Percentiles rank a stretch among this genome's conserved stretches.
These are phyloP conservation scores for Acanthamoeba quina DNA, from an alignment of 208 protist genomes.

Conservation along the genomic window DNA sequence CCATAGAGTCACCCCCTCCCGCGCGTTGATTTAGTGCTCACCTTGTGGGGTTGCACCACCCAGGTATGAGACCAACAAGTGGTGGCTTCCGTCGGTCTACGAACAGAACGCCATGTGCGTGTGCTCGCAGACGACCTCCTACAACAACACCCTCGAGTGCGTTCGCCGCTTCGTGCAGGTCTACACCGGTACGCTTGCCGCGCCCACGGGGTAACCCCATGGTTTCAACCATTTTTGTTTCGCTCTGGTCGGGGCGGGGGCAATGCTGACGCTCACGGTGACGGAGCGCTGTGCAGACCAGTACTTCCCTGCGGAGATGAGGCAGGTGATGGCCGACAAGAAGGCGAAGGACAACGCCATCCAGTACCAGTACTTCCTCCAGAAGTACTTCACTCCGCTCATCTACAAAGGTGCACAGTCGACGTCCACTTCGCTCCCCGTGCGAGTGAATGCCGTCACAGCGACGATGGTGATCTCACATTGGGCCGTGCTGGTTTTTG, in stretches of 20 bases:
- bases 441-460: not conserved
- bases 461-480: not conserved
- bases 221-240: no score
- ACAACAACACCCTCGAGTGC: constrained; percentile 1
- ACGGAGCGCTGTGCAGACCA: not conserved
- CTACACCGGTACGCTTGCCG: constrained; percentile 19
- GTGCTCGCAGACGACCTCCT: not conserved
- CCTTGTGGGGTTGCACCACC: not conserved
- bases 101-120: constrained; percentile 34
- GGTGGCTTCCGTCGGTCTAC: constrained; percentile 37
- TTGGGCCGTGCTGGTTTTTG: not conserved
- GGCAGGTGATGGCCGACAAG: constrained; percentile 21
- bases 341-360: constrained; percentile 19
- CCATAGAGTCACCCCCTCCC: not conserved
- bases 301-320: constrained; percentile 11
- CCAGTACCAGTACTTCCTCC: constrained; percentile 10
- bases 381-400: constrained; percentile 3
- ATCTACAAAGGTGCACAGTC: constrained; percentile 7
- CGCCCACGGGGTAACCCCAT: not conserved
- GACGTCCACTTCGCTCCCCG: not conserved
- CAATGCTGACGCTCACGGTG: not conserved
- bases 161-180: constrained; percentile 30
- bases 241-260: no score
- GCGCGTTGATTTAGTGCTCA: not conserved
- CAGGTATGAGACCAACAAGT: constrained; percentile 27